Conservation (phyloP, 2,329 filamentous ascomycete genomes). For the Beauveria brongniartii region DNA sequence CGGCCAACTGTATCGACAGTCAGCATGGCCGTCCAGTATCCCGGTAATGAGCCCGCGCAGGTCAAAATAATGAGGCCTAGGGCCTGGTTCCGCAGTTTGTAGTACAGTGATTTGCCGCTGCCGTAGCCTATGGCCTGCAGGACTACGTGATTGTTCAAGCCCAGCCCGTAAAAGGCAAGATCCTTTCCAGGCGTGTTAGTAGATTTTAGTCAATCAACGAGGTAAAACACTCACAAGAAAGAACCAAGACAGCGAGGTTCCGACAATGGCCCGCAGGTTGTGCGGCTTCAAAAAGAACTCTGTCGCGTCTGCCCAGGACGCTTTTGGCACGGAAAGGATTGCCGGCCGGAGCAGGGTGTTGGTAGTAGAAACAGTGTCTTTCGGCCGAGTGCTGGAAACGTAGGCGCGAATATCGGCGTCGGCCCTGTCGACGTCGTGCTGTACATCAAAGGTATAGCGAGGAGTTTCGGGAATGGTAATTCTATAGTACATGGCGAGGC, state of each 20-base stretch:
- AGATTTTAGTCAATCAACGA: not conserved
- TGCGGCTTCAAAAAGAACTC: constrained; percentile 61
- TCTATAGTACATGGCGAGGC: constrained; percentile 75
- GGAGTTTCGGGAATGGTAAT: constrained; percentile 81
- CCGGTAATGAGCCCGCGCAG: constrained; percentile 69
- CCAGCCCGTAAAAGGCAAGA: constrained; percentile 59
- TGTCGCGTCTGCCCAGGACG: constrained; percentile 61
- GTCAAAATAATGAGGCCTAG: constrained; percentile 71
- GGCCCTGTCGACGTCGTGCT: constrained; percentile 66
- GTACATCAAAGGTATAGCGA: constrained; percentile 74
- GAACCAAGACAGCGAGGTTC: constrained; percentile 76
- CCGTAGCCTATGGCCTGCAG: constrained; percentile 66
- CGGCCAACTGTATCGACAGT: constrained; percentile 69
- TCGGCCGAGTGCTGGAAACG: constrained; percentile 32
- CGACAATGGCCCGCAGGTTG: constrained; percentile 63
- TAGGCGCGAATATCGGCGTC: constrained; percentile 62
- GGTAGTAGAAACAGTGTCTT: not conserved
- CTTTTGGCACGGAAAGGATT: constrained; percentile 55
- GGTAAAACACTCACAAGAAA: constrained; percentile 44
- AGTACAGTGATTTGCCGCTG: constrained; percentile 54
- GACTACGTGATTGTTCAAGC: constrained; percentile 68
- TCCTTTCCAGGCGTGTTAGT: constrained; percentile 37
- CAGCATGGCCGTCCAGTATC: constrained; percentile 70
- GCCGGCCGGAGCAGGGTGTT: constrained; percentile 35
- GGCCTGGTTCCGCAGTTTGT: constrained; percentile 62